Percentiles rank a stretch among this genome's conserved stretches.
These are phyloP conservation scores for Cryptosporidium parvum DNA, from an alignment of 169 alveolate genomes.

Conservation along the genomic window DNA sequence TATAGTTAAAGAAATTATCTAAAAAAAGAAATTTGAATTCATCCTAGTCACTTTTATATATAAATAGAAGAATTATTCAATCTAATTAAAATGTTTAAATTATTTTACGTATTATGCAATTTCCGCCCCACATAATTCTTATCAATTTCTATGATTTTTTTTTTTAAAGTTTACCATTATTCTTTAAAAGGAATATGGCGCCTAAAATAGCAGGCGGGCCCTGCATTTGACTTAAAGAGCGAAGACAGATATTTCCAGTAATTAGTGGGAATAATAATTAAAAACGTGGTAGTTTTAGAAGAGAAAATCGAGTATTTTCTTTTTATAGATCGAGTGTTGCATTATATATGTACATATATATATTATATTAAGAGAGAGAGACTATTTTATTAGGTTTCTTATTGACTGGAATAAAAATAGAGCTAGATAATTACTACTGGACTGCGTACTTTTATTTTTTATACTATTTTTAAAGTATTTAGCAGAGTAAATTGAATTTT, in stretches of 20 bases:
- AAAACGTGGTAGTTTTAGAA: not conserved
- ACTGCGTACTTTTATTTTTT: not conserved
- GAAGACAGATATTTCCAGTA: slow-evolving; percentile 17
- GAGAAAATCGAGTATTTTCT: not conserved
- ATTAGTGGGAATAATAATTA: not conserved
- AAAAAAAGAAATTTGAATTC: not conserved
- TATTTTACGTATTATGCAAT: too few relatives aligned
- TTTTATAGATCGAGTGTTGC: too few relatives aligned
- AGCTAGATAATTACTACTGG: not conserved
- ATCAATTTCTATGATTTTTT: too few relatives aligned
- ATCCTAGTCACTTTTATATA: too few relatives aligned
- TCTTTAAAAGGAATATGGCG: not conserved
- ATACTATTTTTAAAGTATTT: not conserved
- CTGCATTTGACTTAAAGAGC: not conserved
- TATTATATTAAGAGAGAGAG: not conserved
- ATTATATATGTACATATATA: not conserved
- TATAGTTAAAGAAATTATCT: too few relatives aligned
- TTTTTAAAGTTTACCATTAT: too few relatives aligned
- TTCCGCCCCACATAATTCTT: not conserved
- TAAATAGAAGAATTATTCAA: too few relatives aligned
- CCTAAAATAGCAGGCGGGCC: not conserved
- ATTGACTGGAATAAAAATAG: not conserved
- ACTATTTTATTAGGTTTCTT: not conserved
- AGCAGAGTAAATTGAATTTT: too few relatives aligned
- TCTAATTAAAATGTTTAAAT: not conserved